phyloP scores from a whole-genome alignment of 768 basidiomycete species.

The Rhodotorula taiwanensis region DNA sequence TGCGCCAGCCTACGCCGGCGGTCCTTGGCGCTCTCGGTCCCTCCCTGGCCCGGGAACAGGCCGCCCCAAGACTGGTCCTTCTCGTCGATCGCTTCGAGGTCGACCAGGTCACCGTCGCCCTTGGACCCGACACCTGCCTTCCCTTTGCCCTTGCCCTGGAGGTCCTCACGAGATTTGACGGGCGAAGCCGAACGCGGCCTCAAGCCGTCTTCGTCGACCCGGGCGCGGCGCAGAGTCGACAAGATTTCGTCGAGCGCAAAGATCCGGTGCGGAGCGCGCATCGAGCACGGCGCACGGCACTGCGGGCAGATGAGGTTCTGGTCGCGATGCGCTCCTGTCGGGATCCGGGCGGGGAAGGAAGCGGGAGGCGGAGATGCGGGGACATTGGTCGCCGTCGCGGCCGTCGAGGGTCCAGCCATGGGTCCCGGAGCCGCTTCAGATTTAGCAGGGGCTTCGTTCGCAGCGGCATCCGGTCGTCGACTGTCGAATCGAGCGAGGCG shows the following conservation, averaged over 20 bases:
- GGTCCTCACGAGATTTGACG: not conserved
- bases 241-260: constrained; percentile 30
- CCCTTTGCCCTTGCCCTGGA: not conserved
- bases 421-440: no score
- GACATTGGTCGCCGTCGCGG: not conserved
- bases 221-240: not conserved
- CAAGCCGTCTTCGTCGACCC: not conserved
- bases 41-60: constrained; percentile 7
- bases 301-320: constrained; percentile 35
- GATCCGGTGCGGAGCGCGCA: constrained; percentile 12
- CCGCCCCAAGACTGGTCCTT: constrained; percentile 10
- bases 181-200: not conserved
- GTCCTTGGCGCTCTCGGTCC: constrained; percentile 13
- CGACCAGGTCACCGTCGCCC: not conserved
- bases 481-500: not conserved
- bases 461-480: not conserved
- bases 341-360: not conserved
- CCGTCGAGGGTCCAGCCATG: not conserved
- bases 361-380: constrained; percentile 1
- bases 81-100: constrained; percentile 14
- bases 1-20: constrained; percentile 14
- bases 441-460: not conserved
- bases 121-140: not conserved
- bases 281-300: constrained; percentile 21
- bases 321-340: constrained; percentile 17